A percentile compares a stretch with the other conserved stretches of the same genome.
Evolutionary conservation across 257 asterid species (phyloP).

Genomic region (Primulina eburnea): DNA sequence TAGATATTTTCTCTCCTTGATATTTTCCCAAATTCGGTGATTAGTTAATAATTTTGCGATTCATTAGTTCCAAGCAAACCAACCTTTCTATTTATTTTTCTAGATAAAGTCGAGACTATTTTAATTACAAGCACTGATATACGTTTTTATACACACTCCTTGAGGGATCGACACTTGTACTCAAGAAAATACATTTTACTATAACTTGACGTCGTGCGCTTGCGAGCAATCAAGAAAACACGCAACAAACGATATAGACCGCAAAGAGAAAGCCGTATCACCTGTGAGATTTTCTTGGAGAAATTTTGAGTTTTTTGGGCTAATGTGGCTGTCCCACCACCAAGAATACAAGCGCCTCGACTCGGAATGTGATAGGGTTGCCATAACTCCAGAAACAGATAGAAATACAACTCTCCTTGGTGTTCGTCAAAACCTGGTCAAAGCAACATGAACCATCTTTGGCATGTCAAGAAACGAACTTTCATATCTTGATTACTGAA

Average conservation of each 20-base stretch:
- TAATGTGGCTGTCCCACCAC: conserved; percentile 98
- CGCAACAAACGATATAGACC: not conserved
- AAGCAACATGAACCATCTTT: not conserved
- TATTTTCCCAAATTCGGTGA: too few species aligned
- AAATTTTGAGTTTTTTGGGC: conserved; percentile 97
- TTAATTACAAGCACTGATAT: too few species aligned
- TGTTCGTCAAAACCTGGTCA: conserved; percentile 29
- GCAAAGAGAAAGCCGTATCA: conserved; percentile 4
- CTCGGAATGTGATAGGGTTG: conserved; percentile 51
- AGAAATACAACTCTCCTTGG: conserved; percentile 33
- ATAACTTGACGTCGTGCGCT: too few species aligned
- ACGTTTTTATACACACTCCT: too few species aligned
- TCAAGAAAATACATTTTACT: too few species aligned
- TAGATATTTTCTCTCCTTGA: too few species aligned
- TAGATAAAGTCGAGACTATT: too few species aligned
- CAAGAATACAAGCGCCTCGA: conserved; percentile 78
- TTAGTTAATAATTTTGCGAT: too few species aligned
- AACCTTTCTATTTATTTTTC: too few species aligned
- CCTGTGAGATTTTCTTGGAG: conserved; percentile 95
- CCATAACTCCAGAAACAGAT: conserved; percentile 51
- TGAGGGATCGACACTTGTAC: too few species aligned
- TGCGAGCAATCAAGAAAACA: too few species aligned
- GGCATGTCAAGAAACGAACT: not conserved
- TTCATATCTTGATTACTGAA: not conserved
- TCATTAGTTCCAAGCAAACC: too few species aligned